A percentile compares a stretch with the other conserved stretches of the same genome.
Conservation (phyloP, 2,329 filamentous ascomycete species). For the Neobulgaria alba region DNA sequence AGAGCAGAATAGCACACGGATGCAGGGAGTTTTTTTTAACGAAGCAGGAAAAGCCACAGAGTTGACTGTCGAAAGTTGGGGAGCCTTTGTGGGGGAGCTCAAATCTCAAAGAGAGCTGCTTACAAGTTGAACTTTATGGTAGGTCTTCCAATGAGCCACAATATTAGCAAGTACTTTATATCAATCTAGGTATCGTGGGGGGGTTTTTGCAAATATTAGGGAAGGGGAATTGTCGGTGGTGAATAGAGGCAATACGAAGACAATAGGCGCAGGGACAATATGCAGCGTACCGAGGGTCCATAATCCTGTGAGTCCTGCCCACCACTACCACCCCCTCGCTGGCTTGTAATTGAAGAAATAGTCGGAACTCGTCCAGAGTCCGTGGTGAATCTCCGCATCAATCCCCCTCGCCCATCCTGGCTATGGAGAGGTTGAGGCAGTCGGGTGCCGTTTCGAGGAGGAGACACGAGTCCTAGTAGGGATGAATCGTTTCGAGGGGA, state of each 20-base stretch:
- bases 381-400: slow-evolving; percentile 90
- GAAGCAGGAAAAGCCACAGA: too few relatives aligned
- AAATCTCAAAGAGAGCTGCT: slow-evolving; percentile 31
- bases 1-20: neutral
- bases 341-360: slow-evolving; percentile 39
- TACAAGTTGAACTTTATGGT: slow-evolving; percentile 72
- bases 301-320: slow-evolving; percentile 25
- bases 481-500: slow-evolving; percentile 68
- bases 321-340: slow-evolving; percentile 18
- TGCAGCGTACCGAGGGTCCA: slow-evolving; percentile 27
- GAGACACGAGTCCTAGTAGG: slow-evolving; percentile 67
- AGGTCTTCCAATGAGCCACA: slow-evolving; percentile 36
- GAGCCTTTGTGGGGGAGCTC: too few relatives aligned
- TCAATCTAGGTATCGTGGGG: neutral
- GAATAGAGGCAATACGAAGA: slow-evolving; percentile 14
- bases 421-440: slow-evolving; percentile 47
- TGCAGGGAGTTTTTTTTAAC: neutral
- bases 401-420: slow-evolving; percentile 64
- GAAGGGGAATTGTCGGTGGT: slow-evolving; percentile 2
- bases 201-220: neutral
- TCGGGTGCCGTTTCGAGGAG: slow-evolving; percentile 60
- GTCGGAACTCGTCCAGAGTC: slow-evolving; percentile 79
- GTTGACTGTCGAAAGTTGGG: too few relatives aligned
- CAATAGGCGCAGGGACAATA: slow-evolving; percentile 9
- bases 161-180: neutral